These are phyloP conservation scores for Trichosporon sp. DNA, from an alignment of 1,284 basidiomycete genomes.

Conservation along the genomic window DNA sequence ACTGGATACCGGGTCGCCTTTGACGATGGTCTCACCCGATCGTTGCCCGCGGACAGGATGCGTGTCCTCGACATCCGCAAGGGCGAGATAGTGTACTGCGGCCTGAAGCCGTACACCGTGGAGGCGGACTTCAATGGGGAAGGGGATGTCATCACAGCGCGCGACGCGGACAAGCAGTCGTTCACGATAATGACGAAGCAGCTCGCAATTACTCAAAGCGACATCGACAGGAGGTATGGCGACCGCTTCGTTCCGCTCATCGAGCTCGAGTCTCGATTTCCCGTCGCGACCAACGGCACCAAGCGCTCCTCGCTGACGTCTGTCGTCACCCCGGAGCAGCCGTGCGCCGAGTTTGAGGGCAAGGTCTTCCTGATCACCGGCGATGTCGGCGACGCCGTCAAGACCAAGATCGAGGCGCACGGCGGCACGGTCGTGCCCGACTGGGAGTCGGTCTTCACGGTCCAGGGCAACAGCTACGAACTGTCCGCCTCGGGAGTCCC, in stretches of 20 bases:
- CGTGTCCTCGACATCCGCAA: conserved; percentile 13
- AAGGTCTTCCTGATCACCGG: conserved; percentile 23
- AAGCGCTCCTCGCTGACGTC: background rate
- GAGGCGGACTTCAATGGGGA: conserved; percentile 8
- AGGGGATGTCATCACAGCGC: background rate
- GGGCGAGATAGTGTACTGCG: conserved; percentile 14
- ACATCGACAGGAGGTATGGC: conserved; percentile 8
- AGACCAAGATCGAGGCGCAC: conserved; percentile 53
- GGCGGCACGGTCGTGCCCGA: conserved; percentile 64
- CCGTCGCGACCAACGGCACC: background rate
- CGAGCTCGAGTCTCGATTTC: background rate
- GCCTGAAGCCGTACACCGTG: background rate
- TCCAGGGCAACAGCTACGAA: conserved; percentile 6
- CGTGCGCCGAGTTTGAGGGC: conserved; percentile 7
- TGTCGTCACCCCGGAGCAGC: background rate
- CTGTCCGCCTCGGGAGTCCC: conserved; percentile 36
- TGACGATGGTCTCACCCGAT: conserved; percentile 7
- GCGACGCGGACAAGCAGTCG: background rate
- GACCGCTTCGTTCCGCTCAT: conserved; percentile 9
- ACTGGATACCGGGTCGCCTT: conserved; percentile 13
- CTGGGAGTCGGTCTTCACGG: conserved; percentile 60
- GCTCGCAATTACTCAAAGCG: conserved; percentile 3
- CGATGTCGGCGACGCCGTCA: conserved; percentile 26
- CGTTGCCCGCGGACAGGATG: conserved; percentile 1
- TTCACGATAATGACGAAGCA: background rate